phyloP scores from a whole-genome alignment of 2,329 filamentous ascomycete species.

The Juglanconis juglandina region DNA sequence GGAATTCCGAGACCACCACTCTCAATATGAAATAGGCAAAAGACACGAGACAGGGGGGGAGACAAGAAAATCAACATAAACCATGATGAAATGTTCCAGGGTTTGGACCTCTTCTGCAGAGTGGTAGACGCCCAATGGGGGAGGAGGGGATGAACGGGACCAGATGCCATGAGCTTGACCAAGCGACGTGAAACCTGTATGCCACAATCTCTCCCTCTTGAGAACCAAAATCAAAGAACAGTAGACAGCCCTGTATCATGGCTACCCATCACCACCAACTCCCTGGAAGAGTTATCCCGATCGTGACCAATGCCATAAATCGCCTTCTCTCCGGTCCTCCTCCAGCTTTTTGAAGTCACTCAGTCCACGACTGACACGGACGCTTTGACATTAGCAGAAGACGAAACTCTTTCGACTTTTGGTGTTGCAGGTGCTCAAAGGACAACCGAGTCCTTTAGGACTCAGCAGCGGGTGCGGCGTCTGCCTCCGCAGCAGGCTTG shows the following conservation, averaged over 20 bases:
- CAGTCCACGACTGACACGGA: constrained; percentile 14
- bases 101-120: constrained; percentile 15
- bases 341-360: constrained; percentile 15
- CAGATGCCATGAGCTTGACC: constrained; percentile 13
- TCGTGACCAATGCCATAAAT: constrained; percentile 25
- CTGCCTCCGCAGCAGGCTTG: constrained; percentile 33
- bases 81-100: constrained; percentile 15
- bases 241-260: constrained; percentile 37
- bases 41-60: constrained; percentile 18
- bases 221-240: constrained; percentile 29
- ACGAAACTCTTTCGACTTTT: constrained; percentile 14
- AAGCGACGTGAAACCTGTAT: constrained; percentile 6
- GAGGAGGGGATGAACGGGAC: not conserved
- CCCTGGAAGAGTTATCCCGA: constrained; percentile 33
- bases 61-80: constrained; percentile 21
- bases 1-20: constrained; percentile 18
- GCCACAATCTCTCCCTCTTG: constrained; percentile 19
- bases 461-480: constrained; percentile 39
- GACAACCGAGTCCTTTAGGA: constrained; percentile 43
- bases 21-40: constrained; percentile 19
- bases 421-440: constrained; percentile 12
- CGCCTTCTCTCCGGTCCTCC: constrained; percentile 18
- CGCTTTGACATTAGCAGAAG: constrained; percentile 9
- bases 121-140: constrained; percentile 3
- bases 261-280: constrained; percentile 35